Base-by-base conservation (phyloP, 2,329 filamentous ascomycete genomes). In the Curvularia lunata region DNA sequence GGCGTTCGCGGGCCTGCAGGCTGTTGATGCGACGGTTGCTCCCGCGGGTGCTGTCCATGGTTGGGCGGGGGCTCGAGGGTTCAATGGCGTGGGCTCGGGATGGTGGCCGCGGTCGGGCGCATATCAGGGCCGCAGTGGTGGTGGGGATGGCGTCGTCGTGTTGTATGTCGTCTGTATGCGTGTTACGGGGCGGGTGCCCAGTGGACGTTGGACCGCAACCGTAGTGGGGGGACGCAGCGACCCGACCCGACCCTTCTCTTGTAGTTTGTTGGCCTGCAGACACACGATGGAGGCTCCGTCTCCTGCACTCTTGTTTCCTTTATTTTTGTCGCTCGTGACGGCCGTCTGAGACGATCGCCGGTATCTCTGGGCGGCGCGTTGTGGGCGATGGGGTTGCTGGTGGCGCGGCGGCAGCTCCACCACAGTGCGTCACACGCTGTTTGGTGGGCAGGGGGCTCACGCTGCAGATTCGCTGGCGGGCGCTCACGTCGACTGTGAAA, bases 21-120 rank as follows among this genome's bases (percentile, higher is more conserved):
- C 77, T 81, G 75, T 78, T 78, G 55, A 80, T 71, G 55, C 77
- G 76, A 58, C 75, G 74, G 54, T 72, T 71, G 68, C 66, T 73
- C 56, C 67, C 67, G 49, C 72, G 73, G 48, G 62, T 56, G 58
- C 67, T 61, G 48, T 71, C 64, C 73, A 77, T 77, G 52, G 63
- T 61, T 41, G 56, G 28, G 56, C 37, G 52, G 19, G 54, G 43
- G 57, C 54, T 28, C n/a, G 52, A 34, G 48, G 54, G 23, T 54
- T 65, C 64, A 64, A 57, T 46, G 58, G 68, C 56, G 64, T 64
- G 59, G 53, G 28, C 48, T 47, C 30, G 57, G 25, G 37, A 49
- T 47, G 18, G 52, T 49, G 58, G 65, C 48, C 45, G 56, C 56
- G 30, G 65, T 64, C 54, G 62, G 68, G 70, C 62, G 65, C 70